Evolutionary conservation across 805 yeast species (phyloP).

Genomic region (Zygotorulaspora sp.): DNA sequence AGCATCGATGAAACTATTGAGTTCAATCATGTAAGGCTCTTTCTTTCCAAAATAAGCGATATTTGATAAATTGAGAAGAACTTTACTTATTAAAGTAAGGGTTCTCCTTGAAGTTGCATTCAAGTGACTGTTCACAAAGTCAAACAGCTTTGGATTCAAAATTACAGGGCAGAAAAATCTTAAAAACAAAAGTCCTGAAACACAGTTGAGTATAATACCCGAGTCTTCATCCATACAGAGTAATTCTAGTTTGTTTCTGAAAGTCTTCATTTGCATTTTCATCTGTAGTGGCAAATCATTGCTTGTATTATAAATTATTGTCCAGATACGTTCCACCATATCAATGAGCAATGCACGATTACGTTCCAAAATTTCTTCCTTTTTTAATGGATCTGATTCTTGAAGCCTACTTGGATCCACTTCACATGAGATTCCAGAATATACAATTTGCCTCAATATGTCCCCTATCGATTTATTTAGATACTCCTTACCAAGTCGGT

Average conservation of each 20-base stretch:
- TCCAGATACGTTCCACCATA: slow-evolving; percentile 62
- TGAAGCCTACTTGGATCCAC: slow-evolving; percentile 66
- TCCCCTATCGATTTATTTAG: slow-evolving; percentile 66
- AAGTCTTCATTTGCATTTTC: slow-evolving; percentile 55
- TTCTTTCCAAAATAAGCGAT: slow-evolving; percentile 71
- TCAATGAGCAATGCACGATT: slow-evolving; percentile 47
- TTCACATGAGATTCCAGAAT: slow-evolving; percentile 59
- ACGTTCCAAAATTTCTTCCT: slow-evolving; percentile 40
- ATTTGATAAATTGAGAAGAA: slow-evolving; percentile 73
- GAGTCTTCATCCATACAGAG: slow-evolving; percentile 45
- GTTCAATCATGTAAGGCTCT: slow-evolving; percentile 69
- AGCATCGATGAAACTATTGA: slow-evolving; percentile 63
- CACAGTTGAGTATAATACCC: slow-evolving; percentile 56
- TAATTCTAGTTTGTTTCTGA: slow-evolving; percentile 61
- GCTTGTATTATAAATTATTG: slow-evolving; percentile 55
- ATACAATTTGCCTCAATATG: slow-evolving; percentile 53
- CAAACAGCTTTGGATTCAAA: slow-evolving; percentile 81
- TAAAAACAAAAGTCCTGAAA: slow-evolving; percentile 79
- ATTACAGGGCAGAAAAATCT: slow-evolving; percentile 89
- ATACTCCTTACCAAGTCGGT: slow-evolving; percentile 75
- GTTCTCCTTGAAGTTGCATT: slow-evolving; percentile 70
- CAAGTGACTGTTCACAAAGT: slow-evolving; percentile 65
- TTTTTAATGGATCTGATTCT: slow-evolving; percentile 35
- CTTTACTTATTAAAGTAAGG: slow-evolving; percentile 74
- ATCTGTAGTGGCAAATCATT: slow-evolving; percentile 71